A percentile compares a stretch with the other conserved stretches of the same genome.
Evolutionary conservation across 345 rosid species (phyloP).

Genomic region (Toxicodendron radicans): DNA sequence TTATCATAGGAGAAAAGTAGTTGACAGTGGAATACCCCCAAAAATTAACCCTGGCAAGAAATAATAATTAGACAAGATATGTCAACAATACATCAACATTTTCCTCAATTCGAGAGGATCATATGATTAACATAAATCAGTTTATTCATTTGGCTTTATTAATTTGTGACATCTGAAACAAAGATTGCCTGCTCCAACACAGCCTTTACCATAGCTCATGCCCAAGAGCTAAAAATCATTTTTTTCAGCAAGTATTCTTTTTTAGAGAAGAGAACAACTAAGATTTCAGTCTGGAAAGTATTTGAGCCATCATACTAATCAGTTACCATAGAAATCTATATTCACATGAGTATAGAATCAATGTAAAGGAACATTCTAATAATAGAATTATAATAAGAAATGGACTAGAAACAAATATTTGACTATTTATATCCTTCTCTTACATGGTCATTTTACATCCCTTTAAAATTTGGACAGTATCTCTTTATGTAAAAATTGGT

Average conservation of each 20-base stretch:
- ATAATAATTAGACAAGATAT: slow-evolving; percentile 18
- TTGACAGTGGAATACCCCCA: slow-evolving; percentile 96
- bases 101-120: neutral
- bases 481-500: no score
- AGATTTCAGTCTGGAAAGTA: neutral
- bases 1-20: slow-evolving; percentile 89
- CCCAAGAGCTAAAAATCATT: neutral
- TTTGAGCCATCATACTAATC: neutral
- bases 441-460: no score
- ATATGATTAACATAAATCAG: neutral
- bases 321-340: no score
- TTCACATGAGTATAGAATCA: neutral
- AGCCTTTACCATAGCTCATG: neutral
- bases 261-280: neutral
- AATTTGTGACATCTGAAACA: neutral
- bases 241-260: neutral
- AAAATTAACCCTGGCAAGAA: slow-evolving; percentile 76
- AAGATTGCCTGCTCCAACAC: neutral
- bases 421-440: no score
- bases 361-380: neutral
- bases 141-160: neutral
- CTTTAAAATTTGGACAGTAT: no score
- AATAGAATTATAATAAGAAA: neutral
- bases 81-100: slow-evolving; percentile 7
- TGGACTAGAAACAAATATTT: neutral